Evolutionary conservation across 345 rosid species (phyloP).

Genomic region (Anacardium occidentale): DNA sequence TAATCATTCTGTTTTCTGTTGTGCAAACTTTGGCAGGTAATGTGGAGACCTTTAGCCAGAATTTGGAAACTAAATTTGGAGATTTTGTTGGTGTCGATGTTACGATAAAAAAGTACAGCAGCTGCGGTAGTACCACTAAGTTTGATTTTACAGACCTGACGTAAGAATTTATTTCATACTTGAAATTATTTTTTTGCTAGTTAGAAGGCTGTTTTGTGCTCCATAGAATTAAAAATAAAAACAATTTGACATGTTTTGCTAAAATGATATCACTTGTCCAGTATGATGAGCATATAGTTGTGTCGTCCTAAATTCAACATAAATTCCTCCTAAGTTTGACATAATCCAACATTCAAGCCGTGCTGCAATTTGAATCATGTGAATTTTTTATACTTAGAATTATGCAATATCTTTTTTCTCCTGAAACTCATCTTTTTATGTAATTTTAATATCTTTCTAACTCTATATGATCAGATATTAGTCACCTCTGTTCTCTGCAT

Average conservation of each 20-base stretch:
- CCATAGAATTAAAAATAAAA: no score
- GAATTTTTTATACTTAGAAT: neutral
- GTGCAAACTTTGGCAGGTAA: slow-evolving; percentile 37
- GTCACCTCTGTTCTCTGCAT: neutral
- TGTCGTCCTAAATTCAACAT: neutral
- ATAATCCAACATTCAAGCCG: no score
- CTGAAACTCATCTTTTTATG: neutral
- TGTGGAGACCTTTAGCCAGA: slow-evolving; percentile 33
- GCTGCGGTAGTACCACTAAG: slow-evolving; percentile 23
- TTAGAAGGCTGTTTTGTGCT: neutral
- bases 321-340: no score
- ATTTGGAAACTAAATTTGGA: slow-evolving; percentile 33
- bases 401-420: neutral
- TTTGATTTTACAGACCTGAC: slow-evolving; percentile 80
- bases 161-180: slow-evolving; percentile 37
- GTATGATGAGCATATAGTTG: neutral
- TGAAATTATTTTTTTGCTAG: neutral
- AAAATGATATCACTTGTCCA: no score
- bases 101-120: slow-evolving; percentile 41
- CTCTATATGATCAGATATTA: neutral
- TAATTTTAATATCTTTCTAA: neutral
- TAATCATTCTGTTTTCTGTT: neutral
- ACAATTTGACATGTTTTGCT: no score
- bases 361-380: neutral
- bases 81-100: slow-evolving; percentile 24